A percentile compares a stretch with the other conserved stretches of the same genome.
Conservation (phyloP, 1,284 basidiomycete genomes). For the Pyrrhoderma noxium region DNA sequence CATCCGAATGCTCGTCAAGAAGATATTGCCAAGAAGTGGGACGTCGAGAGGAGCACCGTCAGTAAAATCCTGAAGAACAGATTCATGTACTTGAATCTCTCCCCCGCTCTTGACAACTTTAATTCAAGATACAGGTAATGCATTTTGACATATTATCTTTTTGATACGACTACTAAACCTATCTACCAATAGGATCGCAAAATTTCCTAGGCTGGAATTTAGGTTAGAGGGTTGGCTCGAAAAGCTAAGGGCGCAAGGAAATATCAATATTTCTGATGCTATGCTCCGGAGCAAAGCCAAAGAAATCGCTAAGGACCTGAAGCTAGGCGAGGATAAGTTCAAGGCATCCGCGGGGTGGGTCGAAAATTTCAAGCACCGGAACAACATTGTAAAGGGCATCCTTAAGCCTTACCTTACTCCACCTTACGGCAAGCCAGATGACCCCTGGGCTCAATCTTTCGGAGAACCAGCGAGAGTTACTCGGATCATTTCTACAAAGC, state of each 20-base stretch:
- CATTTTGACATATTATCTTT: conserved; percentile 19
- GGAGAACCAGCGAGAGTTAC: no score
- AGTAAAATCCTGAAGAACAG: conserved; percentile 87
- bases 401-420: conserved; percentile 28
- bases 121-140: conserved; percentile 59
- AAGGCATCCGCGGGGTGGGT: conserved; percentile 89
- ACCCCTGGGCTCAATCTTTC: not conserved
- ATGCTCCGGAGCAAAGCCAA: conserved; percentile 67
- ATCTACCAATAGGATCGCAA: conserved; percentile 45
- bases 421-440: conserved; percentile 1
- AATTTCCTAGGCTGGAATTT: conserved; percentile 73
- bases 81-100: conserved; percentile 70
- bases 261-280: conserved; percentile 52
- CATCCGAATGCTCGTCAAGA: conserved; percentile 69
- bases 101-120: conserved; percentile 46
- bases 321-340: conserved; percentile 66
- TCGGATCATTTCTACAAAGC: no score
- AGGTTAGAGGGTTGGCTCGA: conserved; percentile 56
- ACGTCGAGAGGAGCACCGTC: conserved; percentile 87
- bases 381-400: conserved; percentile 59
- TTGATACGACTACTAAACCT: conserved; percentile 9
- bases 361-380: conserved; percentile 83
- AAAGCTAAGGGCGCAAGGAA: conserved; percentile 38
- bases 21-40: conserved; percentile 69
- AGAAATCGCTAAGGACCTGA: conserved; percentile 51